Evolutionary conservation across 2,329 filamentous ascomycete species (phyloP).

Genomic region (Fusarium graminum): DNA sequence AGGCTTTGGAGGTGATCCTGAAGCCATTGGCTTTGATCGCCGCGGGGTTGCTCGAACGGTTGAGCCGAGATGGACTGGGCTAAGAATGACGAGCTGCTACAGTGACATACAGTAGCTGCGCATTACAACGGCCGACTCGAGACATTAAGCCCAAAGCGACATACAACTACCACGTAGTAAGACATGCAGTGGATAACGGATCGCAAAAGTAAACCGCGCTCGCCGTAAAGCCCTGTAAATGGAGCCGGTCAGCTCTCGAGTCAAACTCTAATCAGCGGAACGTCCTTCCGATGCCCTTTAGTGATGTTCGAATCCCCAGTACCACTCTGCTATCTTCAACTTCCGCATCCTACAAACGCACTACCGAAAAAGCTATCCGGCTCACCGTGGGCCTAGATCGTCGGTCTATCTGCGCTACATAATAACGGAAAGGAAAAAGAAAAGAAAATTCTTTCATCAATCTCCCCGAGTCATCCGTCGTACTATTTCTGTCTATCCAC

Average conservation of each 20-base stretch:
- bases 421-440: background rate
- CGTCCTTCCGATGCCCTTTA: background rate
- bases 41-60: no score
- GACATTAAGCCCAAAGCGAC: no score
- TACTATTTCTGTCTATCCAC: background rate
- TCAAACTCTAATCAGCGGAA: slow-evolving; percentile 3
- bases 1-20: background rate
- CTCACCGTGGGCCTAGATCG: background rate
- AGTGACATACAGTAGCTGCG: background rate
- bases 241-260: background rate
- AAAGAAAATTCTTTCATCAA: background rate
- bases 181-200: background rate
- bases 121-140: no score
- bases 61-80: background rate
- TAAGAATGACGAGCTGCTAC: background rate
- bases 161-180: no score
- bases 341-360: background rate
- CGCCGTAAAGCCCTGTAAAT: background rate
- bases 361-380: background rate
- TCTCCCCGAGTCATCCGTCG: slow-evolving; percentile 7
- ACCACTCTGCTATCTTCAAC: background rate
- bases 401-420: background rate
- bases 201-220: background rate
- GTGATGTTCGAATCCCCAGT: background rate
- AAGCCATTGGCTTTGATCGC: background rate